These are phyloP conservation scores for Gynochthodes officinalis DNA, from an alignment of 257 asterid species.

Conservation along the genomic window DNA sequence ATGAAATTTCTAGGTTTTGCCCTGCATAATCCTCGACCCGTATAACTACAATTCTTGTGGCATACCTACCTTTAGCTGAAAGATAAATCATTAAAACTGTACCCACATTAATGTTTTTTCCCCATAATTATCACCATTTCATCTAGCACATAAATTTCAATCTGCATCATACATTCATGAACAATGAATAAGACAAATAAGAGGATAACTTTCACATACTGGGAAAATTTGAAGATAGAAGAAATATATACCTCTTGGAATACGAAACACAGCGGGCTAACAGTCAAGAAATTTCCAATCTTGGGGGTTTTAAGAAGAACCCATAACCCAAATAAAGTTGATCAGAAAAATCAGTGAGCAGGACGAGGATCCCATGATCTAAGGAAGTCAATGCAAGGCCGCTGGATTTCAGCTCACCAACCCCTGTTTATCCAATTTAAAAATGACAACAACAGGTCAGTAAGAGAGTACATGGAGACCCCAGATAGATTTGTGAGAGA, in stretches of 20 bases:
- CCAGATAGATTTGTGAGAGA: neutral
- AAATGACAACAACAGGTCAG: constrained; percentile 18
- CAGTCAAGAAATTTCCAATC: constrained; percentile 10
- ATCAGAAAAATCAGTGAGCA: constrained; percentile 24
- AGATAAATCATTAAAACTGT: neutral
- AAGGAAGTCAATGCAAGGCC: constrained; percentile 68
- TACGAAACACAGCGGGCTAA: constrained; percentile 8
- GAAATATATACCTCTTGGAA: constrained; percentile 26
- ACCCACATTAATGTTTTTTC: neutral
- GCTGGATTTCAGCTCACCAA: constrained; percentile 79
- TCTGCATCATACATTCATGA: too few species aligned
- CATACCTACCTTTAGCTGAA: neutral
- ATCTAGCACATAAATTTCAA: neutral
- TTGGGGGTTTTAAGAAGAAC: constrained; percentile 24
- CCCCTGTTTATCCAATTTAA: constrained; percentile 28
- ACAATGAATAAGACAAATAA: too few species aligned
- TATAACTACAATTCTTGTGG: neutral
- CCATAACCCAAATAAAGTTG: constrained; percentile 9
- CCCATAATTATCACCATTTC: neutral
- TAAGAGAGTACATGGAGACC: neutral
- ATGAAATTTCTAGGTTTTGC: neutral
- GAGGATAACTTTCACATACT: too few species aligned
- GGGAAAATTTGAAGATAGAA: neutral
- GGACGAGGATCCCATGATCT: constrained; percentile 58
- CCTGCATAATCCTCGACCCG: neutral